These are phyloP conservation scores for Chrysanthemum makinoi DNA, from an alignment of 129 eudicot species.

Conservation along the genomic window DNA sequence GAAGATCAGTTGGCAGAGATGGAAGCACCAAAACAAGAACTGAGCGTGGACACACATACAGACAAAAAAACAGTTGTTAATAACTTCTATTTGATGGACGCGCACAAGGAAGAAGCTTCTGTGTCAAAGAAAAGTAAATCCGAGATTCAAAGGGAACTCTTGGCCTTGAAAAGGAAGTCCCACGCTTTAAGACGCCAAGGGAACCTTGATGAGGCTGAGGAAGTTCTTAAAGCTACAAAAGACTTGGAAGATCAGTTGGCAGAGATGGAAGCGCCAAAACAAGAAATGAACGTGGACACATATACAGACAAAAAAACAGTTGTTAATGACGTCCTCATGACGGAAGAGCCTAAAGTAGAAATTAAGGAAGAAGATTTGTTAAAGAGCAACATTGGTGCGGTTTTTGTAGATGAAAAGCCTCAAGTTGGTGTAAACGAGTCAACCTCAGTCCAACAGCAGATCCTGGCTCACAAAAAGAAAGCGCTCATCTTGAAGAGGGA, in stretches of 20 bases:
- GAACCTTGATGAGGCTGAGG: conserved; percentile 64
- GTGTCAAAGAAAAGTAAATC: conserved; percentile 35
- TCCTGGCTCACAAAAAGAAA: conserved; percentile 71
- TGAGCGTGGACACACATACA: conserved; percentile 3
- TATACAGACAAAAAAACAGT: background rate
- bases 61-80: conserved; percentile 4
- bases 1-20: conserved; percentile 73
- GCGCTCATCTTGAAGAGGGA: conserved; percentile 78
- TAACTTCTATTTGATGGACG: background rate
- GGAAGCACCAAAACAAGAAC: conserved; percentile 48
- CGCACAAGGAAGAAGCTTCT: background rate
- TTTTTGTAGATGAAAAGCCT: conserved; percentile 27
- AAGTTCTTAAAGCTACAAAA: conserved; percentile 57
- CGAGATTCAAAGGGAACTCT: conserved; percentile 85
- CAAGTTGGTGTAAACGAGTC: conserved; percentile 25
- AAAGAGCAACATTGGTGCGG: conserved; percentile 6
- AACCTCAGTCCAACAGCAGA: conserved; percentile 50
- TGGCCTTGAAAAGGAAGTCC: conserved; percentile 74
- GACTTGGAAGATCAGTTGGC: conserved; percentile 66
- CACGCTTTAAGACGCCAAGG: conserved; percentile 86
- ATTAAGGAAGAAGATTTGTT: background rate
- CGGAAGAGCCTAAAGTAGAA: conserved; percentile 26
- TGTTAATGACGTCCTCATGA: conserved; percentile 17
- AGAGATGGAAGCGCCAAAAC: conserved; percentile 54
- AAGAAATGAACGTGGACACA: conserved; percentile 25